phyloP scores from a whole-genome alignment of 1,139 yeast genomes.

The Candida dubliniensis region DNA sequence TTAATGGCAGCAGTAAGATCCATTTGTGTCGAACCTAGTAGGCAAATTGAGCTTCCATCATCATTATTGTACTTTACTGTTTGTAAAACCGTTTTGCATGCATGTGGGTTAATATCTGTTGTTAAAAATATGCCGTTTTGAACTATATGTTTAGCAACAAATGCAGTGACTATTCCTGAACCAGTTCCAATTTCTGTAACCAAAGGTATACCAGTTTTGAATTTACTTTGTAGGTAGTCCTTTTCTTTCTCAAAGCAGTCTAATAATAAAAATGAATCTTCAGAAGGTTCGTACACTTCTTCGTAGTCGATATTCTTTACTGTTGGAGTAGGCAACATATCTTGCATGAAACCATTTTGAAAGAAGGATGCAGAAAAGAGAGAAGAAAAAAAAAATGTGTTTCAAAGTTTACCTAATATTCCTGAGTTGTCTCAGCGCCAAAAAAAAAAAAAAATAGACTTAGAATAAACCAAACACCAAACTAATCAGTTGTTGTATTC shows the following conservation, averaged over 20 bases:
- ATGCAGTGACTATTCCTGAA: constrained; percentile 82
- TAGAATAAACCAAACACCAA: no score
- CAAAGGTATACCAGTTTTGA: constrained; percentile 42
- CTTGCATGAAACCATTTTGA: neutral
- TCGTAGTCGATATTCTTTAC: constrained; percentile 33
- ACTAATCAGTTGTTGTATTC: neutral
- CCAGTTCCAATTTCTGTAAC: constrained; percentile 92
- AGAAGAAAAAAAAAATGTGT: neutral
- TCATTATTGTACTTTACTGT: constrained; percentile 54
- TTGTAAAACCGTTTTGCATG: constrained; percentile 54
- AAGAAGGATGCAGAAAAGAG: neutral
- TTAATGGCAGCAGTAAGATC: constrained; percentile 54
- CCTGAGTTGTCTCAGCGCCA: no score
- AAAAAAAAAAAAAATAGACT: no score
- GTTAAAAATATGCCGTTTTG: constrained; percentile 56
- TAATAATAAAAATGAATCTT: constrained; percentile 79
- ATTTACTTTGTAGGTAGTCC: constrained; percentile 30
- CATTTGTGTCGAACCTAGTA: constrained; percentile 59
- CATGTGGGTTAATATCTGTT: constrained; percentile 79
- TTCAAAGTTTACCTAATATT: neutral
- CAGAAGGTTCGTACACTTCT: constrained; percentile 87
- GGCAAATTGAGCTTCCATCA: constrained; percentile 37
- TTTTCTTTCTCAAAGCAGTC: constrained; percentile 73
- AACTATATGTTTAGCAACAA: constrained; percentile 55
- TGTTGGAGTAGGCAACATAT: constrained; percentile 46